Base-by-base conservation (phyloP, 345 rosid species). In the Boechera divaricarpa region DNA sequence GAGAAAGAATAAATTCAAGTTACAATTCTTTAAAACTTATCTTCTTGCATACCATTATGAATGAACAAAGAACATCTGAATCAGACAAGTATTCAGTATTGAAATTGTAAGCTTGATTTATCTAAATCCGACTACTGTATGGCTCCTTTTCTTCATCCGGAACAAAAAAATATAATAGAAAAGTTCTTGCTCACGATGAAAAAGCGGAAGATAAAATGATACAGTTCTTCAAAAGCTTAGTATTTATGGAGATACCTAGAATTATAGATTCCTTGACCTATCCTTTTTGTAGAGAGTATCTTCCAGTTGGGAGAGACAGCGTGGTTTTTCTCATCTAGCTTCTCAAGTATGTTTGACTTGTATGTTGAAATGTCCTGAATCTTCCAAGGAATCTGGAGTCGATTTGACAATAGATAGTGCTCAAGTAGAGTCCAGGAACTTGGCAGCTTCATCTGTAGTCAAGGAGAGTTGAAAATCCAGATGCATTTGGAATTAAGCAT, bases 371-470 rank as follows among this genome's bases (percentile, higher is more conserved):
- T 78, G 70, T 88, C 97, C 97, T n/a, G 73, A 76, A 41, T 88
- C 89, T 75, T 87, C 84, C 4, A 65, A 54, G 4, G 90, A 87
- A 72, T 82, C 85, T 33, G 92, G 87, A 5, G 82, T 82, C 24
- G 94, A 85, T 75, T 82, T 79, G 59, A 92, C 71, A 28, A 86
- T 55, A 4, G 90, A 74, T 67, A 85, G 51, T 31, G 91, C 94
- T 68, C 97, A 97, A 4, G 83, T 82, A 36, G 55, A 57, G 41
- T 83, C 88, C 39, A 94, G 77, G 72, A 87, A 90, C 76, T 85
- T 81, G 0, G 75, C 86, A 74, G 92, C 98, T 83, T 89, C 88
- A 76, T 86, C 99, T 94, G 90, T 84, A 84, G 29, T 10, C 21
- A 61, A 28, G 10, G 5, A 39, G 61, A 41, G 63, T 56, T 28